Conservation (phyloP, 2,329 filamentous ascomycete species). For the Davidsoniella virescens region DNA sequence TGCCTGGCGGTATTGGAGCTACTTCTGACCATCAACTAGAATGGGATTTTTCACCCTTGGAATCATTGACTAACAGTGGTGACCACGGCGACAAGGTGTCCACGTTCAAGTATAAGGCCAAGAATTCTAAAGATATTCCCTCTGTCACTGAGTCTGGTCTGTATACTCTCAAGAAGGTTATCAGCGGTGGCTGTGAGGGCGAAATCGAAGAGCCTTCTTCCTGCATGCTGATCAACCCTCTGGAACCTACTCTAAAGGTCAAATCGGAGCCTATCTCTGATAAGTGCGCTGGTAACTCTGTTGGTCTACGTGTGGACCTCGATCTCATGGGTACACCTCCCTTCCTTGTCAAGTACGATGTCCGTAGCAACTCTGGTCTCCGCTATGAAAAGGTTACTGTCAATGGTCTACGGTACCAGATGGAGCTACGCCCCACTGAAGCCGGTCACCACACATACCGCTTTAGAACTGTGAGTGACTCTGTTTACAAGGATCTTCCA, state of each 20-base stretch:
- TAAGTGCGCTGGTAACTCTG: constrained; percentile 85
- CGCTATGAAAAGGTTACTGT: constrained; percentile 40
- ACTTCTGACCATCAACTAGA: constrained; percentile 54
- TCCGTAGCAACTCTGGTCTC: constrained; percentile 44
- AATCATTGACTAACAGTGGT: constrained; percentile 50
- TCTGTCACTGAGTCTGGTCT: constrained; percentile 62
- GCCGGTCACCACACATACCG: constrained; percentile 78
- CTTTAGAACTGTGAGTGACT: constrained; percentile 67
- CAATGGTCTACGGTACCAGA: constrained; percentile 60
- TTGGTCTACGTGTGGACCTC: constrained; percentile 75
- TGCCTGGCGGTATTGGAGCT: constrained; percentile 45
- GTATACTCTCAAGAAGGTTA: constrained; percentile 68
- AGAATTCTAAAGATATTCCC: constrained; percentile 45
- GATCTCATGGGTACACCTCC: constrained; percentile 86
- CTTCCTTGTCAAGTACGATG: constrained; percentile 66
- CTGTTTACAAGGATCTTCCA: constrained; percentile 54
- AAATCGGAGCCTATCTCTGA: constrained; percentile 72
- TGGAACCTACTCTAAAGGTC: constrained; percentile 64
- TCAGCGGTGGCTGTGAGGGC: constrained; percentile 66
- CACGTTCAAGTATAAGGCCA: constrained; percentile 42
- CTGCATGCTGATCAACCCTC: constrained; percentile 81
- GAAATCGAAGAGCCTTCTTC: constrained; percentile 87
- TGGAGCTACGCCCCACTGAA: constrained; percentile 65
- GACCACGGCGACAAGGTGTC: constrained; percentile 48
- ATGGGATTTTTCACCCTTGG: constrained; percentile 68